phyloP scores from a whole-genome alignment of 2,329 filamentous ascomycete genomes.

The Diaporthe longicolla region DNA sequence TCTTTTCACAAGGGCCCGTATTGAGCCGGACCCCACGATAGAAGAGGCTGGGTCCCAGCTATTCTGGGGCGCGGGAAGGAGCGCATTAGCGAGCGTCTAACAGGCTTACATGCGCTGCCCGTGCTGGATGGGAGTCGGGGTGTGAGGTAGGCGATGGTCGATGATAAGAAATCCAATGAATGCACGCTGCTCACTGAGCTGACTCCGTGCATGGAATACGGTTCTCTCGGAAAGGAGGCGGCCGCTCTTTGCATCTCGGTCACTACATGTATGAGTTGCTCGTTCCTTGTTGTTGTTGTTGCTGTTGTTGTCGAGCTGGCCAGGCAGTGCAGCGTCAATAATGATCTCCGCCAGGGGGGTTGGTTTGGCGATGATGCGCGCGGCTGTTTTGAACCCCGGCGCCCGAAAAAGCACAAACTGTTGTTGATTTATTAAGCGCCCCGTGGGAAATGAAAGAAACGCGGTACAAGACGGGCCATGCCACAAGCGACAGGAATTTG shows the following conservation, averaged over 20 bases:
- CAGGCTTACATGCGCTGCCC: slow-evolving; percentile 2
- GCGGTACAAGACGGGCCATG: not conserved
- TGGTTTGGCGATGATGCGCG: slow-evolving; percentile 28
- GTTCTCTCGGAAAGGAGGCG: slow-evolving; percentile 5
- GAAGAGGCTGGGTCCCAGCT: not conserved
- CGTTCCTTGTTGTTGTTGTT: not conserved
- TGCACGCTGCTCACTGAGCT: slow-evolving; percentile 10
- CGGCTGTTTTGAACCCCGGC: slow-evolving; percentile 32
- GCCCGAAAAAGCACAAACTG: not conserved
- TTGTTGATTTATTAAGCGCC: slow-evolving; percentile 38
- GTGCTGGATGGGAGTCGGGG: not conserved
- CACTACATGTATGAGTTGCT: not conserved
- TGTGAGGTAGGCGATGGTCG: not conserved
- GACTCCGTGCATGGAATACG: not conserved
- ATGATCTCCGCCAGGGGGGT: slow-evolving; percentile 3
- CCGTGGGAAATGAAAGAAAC: slow-evolving; percentile 3
- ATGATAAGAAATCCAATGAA: not conserved
- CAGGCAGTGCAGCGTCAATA: not conserved
- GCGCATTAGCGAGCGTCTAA: slow-evolving; percentile 16
- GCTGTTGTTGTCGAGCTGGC: not conserved
- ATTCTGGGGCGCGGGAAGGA: slow-evolving; percentile 33
- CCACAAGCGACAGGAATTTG: slow-evolving; percentile 24
- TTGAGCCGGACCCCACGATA: slow-evolving; percentile 24
- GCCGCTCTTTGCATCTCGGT: not conserved
- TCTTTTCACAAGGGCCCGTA: not conserved